A percentile compares a stretch with the other conserved stretches of the same genome.
These are phyloP conservation scores for Murraya paniculata DNA, from an alignment of 345 rosid genomes.

Conservation along the genomic window DNA sequence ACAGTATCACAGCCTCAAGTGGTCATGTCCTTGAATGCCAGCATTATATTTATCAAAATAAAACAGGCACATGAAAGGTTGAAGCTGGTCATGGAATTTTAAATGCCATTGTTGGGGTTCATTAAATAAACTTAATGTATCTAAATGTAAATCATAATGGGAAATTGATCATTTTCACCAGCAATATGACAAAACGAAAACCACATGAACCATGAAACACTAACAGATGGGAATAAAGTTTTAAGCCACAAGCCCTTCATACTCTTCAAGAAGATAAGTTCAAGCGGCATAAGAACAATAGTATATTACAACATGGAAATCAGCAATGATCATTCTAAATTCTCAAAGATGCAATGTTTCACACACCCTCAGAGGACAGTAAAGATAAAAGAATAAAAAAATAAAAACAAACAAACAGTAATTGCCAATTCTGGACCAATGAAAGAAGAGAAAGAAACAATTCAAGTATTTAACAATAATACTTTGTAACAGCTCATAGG, in stretches of 20 bases:
- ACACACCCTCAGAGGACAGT: not conserved
- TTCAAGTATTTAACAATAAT: no score
- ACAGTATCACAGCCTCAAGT: not conserved
- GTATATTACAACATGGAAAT: not conserved
- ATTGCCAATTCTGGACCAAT: not conserved
- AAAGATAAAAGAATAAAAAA: not conserved
- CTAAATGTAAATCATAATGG: not conserved
- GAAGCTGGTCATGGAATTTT: not conserved
- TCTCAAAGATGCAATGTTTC: not conserved
- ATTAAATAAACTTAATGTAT: not conserved
- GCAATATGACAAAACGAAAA: not conserved
- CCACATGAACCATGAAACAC: not conserved
- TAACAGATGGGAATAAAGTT: not conserved
- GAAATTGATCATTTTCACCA: not conserved
- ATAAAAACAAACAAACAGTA: not conserved
- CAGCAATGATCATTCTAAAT: not conserved
- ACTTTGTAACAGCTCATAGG: not conserved
- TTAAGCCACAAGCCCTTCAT: not conserved
- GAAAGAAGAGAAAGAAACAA: not conserved
- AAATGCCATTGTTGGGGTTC: not conserved
- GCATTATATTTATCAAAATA: not conserved
- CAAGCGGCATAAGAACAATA: not conserved
- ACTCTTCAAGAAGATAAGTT: not conserved
- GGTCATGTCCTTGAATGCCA: not conserved
- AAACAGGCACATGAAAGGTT: not conserved